Evolutionary conservation across 129 eudicot species (phyloP).

Genomic region (Tagetes erecta): DNA sequence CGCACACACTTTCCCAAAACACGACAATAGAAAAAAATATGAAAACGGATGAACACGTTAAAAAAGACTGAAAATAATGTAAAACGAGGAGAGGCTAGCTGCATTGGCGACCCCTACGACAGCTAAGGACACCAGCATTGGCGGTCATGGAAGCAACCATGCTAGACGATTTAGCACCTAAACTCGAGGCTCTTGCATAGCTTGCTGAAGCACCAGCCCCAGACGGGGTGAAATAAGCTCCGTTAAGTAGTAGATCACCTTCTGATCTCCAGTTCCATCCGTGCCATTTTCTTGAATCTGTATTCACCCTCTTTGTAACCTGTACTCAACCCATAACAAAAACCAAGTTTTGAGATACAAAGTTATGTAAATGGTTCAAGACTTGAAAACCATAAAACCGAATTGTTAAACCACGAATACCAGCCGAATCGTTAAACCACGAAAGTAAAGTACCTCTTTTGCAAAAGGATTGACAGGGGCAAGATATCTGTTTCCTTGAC

Average conservation of each 20-base stretch:
- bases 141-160: slow-evolving; percentile 76
- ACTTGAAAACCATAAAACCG: too few species aligned
- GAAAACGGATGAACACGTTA: slow-evolving; percentile 26
- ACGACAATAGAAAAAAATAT: slow-evolving; percentile 26
- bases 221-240: slow-evolving; percentile 83
- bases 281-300: slow-evolving; percentile 53
- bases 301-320: slow-evolving; percentile 81
- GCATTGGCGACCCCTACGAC: slow-evolving; percentile 80
- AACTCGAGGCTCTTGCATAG: slow-evolving; percentile 87
- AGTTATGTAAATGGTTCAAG: too few species aligned
- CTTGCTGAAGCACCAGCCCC: slow-evolving; percentile 81
- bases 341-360: too few species aligned
- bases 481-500: slow-evolving; percentile 93
- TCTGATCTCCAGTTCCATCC: slow-evolving; percentile 99
- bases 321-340: slow-evolving; percentile 7
- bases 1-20: slow-evolving; percentile 52
- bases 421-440: too few species aligned
- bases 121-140: slow-evolving; percentile 67
- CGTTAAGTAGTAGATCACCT: slow-evolving; percentile 77
- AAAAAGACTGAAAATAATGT: slow-evolving; percentile 4
- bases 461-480: slow-evolving; percentile 86
- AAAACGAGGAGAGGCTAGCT: slow-evolving; percentile 15
- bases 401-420: too few species aligned
- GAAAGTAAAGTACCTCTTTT: slow-evolving; percentile 65
- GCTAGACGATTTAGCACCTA: slow-evolving; percentile 80